These are phyloP conservation scores for Rhizopogon vinicolor DNA, from an alignment of 768 basidiomycete species.

Conservation along the genomic window DNA sequence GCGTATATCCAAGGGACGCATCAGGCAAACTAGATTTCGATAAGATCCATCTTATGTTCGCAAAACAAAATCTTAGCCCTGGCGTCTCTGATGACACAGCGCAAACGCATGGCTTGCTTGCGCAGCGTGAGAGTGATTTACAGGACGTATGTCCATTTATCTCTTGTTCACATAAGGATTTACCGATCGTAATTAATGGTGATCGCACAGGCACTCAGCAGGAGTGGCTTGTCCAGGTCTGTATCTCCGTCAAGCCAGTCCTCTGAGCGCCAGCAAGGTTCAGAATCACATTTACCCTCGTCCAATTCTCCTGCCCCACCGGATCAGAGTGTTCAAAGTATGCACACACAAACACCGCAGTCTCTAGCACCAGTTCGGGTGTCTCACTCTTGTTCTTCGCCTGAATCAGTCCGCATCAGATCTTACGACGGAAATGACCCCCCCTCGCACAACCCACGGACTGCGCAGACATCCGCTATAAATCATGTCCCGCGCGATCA, in stretches of 20 bases:
- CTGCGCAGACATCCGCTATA: too few relatives aligned
- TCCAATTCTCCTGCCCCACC: background rate
- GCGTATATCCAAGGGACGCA: constrained; percentile 17
- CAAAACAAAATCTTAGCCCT: constrained; percentile 9
- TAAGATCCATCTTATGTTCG: constrained; percentile 25
- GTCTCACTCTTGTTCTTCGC: background rate
- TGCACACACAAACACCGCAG: too few relatives aligned
- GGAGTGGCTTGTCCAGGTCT: background rate
- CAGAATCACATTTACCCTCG: background rate
- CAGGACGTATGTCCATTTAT: background rate
- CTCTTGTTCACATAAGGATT: background rate
- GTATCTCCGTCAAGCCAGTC: background rate
- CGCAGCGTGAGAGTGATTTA: background rate
- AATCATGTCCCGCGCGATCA: background rate
- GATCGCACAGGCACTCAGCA: background rate
- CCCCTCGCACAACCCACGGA: background rate
- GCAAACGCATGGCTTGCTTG: too few relatives aligned
- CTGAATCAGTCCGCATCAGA: background rate
- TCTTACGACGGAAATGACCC: background rate
- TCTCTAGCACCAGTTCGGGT: too few relatives aligned
- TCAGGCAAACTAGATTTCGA: constrained; percentile 27
- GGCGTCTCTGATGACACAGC: background rate
- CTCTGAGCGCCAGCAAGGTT: background rate
- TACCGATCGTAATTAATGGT: background rate
- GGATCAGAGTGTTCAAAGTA: background rate